These are phyloP conservation scores for Euphorbia tirucalli DNA, from an alignment of 345 rosid genomes.

Conservation along the genomic window DNA sequence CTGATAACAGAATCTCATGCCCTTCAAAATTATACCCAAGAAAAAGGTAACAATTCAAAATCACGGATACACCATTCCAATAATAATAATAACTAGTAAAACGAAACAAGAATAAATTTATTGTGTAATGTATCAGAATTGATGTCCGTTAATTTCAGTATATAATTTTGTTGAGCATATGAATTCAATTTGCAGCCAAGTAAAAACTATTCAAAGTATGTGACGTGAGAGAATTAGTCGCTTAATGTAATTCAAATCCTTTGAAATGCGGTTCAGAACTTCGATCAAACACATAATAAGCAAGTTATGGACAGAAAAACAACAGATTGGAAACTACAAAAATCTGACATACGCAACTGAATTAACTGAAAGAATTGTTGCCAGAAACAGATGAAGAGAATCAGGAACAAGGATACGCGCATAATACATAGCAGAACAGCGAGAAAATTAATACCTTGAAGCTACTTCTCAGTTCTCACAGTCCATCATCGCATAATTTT, in stretches of 20 bases:
- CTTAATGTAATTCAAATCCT: neutral
- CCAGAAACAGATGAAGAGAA: neutral
- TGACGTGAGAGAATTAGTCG: neutral
- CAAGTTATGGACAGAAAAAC: neutral
- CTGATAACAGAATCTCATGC: neutral
- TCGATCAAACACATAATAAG: constrained; percentile 1
- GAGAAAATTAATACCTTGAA: too few relatives aligned
- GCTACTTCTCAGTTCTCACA: too few relatives aligned
- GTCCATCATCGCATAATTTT: too few relatives aligned
- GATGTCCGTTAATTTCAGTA: neutral
- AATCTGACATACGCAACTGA: neutral
- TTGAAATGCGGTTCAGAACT: neutral
- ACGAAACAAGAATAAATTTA: neutral
- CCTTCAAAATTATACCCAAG: neutral
- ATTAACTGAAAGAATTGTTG: neutral
- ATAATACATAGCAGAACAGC: too few relatives aligned
- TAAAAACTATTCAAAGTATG: neutral
- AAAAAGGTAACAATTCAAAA: neutral
- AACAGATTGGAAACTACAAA: neutral
- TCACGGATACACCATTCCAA: neutral
- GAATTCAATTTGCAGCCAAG: neutral
- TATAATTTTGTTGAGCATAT: neutral
- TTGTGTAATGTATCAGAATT: neutral
- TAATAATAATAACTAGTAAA: neutral
- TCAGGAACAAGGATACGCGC: neutral